Evolutionary conservation across 1,139 yeast genomes (phyloP), one percentile per base, ranked within the genome.

Genomic region (Geotrichum reessii): DNA sequence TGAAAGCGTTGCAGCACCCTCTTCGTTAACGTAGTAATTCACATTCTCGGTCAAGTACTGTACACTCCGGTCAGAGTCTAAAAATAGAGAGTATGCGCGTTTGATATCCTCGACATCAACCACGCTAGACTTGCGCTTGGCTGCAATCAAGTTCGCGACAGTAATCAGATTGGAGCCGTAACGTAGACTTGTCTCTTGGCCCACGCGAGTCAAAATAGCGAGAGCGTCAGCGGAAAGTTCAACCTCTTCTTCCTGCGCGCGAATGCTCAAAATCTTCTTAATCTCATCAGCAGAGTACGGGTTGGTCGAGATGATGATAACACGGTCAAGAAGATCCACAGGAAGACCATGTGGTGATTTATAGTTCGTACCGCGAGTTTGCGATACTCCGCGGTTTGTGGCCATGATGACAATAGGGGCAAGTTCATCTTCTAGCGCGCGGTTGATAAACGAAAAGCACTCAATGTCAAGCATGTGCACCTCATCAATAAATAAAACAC

Each of bases 391-490:
- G 72, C 98, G 81, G 76, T 95, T 95, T 50, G 99, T 93, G 44
- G 99, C 99, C 98, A 95, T 93, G 62, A 95, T 88, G 55, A 95
- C 97, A 70, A 95, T 90, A 49, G 99, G 99, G 8, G 98, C 86
- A 72, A 93, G 86, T 65, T 92, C 98, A 73, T 91, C 97, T 76
- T 95, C 99, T 63, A 95, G 80, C 7, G 99, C 98, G 65, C 99
- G 82, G 77, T 95, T 95, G 69, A 95, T 84, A 73, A 89, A 95
- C 27, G 99, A 87, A 70, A 93, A 95, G 72, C 97, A 87, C 75
- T 95, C 99, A 68, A 95, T 89, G 73, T 95, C 99, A 65, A 95
- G 83, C 98, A 95, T 95, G 75, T 95, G 99, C 57, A 92, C 98
- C 76, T 95, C 99, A 75, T 95, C 99, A 68, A 95, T 90, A 74